Conservation (phyloP, 805 yeast genomes). For the Wickerhamiella allomyrinae region DNA sequence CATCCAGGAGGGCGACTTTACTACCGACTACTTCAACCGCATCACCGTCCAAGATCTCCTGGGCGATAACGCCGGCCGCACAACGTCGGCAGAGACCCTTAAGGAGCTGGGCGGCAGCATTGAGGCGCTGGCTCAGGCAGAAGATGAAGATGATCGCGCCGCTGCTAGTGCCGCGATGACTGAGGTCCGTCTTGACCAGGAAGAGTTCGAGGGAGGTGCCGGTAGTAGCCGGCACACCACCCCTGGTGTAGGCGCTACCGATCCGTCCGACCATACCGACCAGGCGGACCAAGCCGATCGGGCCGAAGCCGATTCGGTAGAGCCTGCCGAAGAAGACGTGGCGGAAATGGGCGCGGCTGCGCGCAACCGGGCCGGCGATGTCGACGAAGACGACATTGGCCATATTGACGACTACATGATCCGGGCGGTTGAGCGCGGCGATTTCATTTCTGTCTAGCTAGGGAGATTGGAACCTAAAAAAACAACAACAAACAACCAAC, state of each 20-base stretch:
- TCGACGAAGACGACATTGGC: constrained; percentile 42
- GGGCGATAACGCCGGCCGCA: constrained; percentile 38
- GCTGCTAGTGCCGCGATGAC: constrained; percentile 85
- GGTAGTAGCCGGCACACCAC: constrained; percentile 11
- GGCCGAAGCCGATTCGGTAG: constrained; percentile 7
- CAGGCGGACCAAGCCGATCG: too few species aligned
- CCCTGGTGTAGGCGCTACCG: constrained; percentile 18
- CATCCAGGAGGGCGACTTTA: constrained; percentile 95
- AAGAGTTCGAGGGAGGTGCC: constrained; percentile 55
- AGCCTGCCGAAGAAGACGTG: constrained; percentile 10
- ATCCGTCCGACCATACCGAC: too few species aligned
- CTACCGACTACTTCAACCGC: constrained; percentile 88
- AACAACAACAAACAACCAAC: too few species aligned
- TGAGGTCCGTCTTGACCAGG: constrained; percentile 71
- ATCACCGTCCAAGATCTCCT: constrained; percentile 74
- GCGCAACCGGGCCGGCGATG: constrained; percentile 28
- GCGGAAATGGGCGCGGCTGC: not conserved
- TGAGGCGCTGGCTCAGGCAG: constrained; percentile 73
- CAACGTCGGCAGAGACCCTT: constrained; percentile 19
- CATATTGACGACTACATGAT: constrained; percentile 97
- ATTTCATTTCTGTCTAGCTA: constrained; percentile 1
- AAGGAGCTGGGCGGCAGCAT: constrained; percentile 25
- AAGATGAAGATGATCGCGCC: constrained; percentile 60
- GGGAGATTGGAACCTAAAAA: too few species aligned
- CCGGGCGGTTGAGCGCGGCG: constrained; percentile 70